Conservation (phyloP, 495 filamentous ascomycete species). For the Aspergillus indologenus region DNA sequence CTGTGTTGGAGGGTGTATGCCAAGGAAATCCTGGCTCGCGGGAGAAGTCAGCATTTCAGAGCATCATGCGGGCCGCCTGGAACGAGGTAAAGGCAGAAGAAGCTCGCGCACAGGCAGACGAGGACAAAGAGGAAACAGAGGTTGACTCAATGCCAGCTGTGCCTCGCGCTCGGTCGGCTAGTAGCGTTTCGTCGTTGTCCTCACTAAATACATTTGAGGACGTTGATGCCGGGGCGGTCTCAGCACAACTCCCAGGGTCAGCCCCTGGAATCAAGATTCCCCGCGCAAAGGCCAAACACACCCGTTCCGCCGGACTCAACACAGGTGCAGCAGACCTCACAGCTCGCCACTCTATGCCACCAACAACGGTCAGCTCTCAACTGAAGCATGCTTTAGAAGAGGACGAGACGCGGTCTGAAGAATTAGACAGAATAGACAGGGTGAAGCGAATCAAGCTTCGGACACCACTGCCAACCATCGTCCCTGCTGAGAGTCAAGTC, state of each 20-base stretch:
- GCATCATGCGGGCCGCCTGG: conserved; percentile 25
- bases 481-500: conserved; percentile 24
- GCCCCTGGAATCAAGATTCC: conserved; percentile 13
- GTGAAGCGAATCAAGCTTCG: conserved; percentile 27
- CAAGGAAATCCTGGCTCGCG: conserved; percentile 21
- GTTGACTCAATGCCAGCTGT: conserved; percentile 7
- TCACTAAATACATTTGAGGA: conserved; percentile 35
- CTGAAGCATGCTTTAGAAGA: conserved; percentile 32
- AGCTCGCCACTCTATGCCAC: conserved; percentile 17
- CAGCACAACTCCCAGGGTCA: conserved; percentile 10
- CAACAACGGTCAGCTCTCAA: conserved; percentile 17
- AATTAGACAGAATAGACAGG: conserved; percentile 4
- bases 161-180: conserved; percentile 35
- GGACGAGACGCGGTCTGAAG: conserved; percentile 20
- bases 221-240: conserved; percentile 22
- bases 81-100: conserved; percentile 19
- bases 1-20: conserved; percentile 26
- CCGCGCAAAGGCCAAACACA: conserved; percentile 7
- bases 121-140: conserved; percentile 10
- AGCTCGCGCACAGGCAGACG: conserved; percentile 6
- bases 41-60: conserved; percentile 27
- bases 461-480: conserved; percentile 19
- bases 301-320: neutral
- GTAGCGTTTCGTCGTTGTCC: conserved; percentile 45
- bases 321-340: conserved; percentile 10